Conservation (phyloP, 2,329 filamentous ascomycete genomes). For the Aspergillus vadensis region DNA sequence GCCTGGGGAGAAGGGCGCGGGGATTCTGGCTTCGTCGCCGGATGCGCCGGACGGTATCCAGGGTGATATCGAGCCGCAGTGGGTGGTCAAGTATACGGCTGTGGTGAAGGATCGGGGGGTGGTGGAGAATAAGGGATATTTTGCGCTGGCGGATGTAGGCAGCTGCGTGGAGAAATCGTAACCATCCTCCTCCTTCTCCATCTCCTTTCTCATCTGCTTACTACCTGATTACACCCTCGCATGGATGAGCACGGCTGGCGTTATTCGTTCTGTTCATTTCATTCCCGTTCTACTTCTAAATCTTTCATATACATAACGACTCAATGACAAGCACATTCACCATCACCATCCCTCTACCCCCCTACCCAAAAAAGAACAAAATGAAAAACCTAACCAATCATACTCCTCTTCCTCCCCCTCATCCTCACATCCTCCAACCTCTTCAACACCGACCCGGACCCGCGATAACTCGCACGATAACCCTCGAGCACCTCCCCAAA, state of each 20-base stretch:
- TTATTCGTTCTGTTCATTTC: slow-evolving; percentile 13
- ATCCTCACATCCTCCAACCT: slow-evolving; percentile 89
- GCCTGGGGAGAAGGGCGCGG: slow-evolving; percentile 69
- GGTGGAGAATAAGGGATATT: slow-evolving; percentile 98
- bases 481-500: slow-evolving; percentile 73
- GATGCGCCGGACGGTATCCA: slow-evolving; percentile 59
- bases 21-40: slow-evolving; percentile 68
- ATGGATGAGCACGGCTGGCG: slow-evolving; percentile 22
- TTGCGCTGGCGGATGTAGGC: slow-evolving; percentile 76
- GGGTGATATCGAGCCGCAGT: slow-evolving; percentile 81
- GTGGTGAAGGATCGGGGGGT: slow-evolving; percentile 92
- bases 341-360: background rate
- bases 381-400: slow-evolving; percentile 71
- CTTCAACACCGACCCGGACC: slow-evolving; percentile 71
- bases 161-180: slow-evolving; percentile 40
- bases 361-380: slow-evolving; percentile 6
- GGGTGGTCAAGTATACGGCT: slow-evolving; percentile 97
- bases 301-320: background rate
- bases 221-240: background rate
- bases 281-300: background rate
- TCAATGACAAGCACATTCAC: background rate
- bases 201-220: background rate
- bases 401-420: slow-evolving; percentile 93
- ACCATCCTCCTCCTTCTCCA: background rate
- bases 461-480: slow-evolving; percentile 75